These are phyloP conservation scores for Karstenula rhodostoma DNA, from an alignment of 2,329 filamentous ascomycete species.

Conservation along the genomic window DNA sequence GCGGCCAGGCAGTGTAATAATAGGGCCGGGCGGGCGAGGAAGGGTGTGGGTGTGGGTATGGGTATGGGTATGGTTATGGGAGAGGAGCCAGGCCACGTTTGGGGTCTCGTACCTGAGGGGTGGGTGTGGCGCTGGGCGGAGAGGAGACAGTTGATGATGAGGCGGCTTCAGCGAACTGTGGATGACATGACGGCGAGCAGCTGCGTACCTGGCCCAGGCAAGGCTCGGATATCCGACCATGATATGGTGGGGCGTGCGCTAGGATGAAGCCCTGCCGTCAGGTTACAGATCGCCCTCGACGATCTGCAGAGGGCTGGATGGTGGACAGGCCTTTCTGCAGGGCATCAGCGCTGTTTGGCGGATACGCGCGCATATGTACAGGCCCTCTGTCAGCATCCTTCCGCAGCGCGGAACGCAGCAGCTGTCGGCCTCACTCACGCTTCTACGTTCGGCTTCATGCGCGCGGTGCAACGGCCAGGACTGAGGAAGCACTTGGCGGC, in stretches of 20 bases:
- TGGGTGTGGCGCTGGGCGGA: constrained; percentile 48
- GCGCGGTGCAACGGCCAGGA: constrained; percentile 6
- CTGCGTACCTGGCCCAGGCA: constrained; percentile 37
- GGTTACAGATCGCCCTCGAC: constrained; percentile 50
- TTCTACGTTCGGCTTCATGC: no score
- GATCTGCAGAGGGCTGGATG: constrained; percentile 45
- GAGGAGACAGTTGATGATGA: constrained; percentile 24
- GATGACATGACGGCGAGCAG: constrained; percentile 21
- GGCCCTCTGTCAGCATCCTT: constrained; percentile 12
- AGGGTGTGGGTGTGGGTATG: constrained; percentile 27
- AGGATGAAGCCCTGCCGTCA: constrained; percentile 39
- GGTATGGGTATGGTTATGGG: constrained; percentile 27
- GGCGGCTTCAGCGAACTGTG: constrained; percentile 19
- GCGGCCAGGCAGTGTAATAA: constrained; percentile 42
- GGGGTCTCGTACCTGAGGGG: constrained; percentile 36
- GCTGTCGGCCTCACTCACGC: constrained; percentile 7
- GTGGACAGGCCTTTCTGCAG: constrained; percentile 46
- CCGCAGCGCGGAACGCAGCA: constrained; percentile 3
- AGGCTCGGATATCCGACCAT: constrained; percentile 50
- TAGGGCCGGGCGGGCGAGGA: constrained; percentile 30
- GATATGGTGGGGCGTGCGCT: constrained; percentile 43
- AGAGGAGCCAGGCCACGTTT: constrained; percentile 32
- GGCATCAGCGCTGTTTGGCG: constrained; percentile 31
- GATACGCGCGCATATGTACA: constrained; percentile 10
- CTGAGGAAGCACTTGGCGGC: constrained; percentile 25